Evolutionary conservation across 2,329 filamentous ascomycete genomes (phyloP), one percentile per base, ranked within the genome.

Genomic region (Paraphaeosphaeria minitans): DNA sequence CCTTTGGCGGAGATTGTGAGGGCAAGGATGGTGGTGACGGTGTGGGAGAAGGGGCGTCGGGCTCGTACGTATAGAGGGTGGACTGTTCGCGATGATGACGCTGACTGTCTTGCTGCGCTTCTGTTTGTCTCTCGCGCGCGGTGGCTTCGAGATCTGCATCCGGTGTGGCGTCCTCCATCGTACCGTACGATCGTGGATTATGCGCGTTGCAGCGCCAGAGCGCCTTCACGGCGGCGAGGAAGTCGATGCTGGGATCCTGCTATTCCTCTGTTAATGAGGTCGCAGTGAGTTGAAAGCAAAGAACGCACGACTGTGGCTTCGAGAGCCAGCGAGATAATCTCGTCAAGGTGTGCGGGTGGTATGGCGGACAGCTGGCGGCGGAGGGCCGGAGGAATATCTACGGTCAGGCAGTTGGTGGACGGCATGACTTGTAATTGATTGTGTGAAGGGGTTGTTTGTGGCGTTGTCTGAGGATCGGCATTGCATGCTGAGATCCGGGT

Each of bases 211-310:
- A 39, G 29, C 29, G 31, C n/a, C 29, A 22, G 19, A 50, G 47
- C 7, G 47, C 47, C 22, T 50, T 35, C 2, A 37, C 29, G 8
- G 47, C 47, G 31, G 47, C 22, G 31, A 50, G 19, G 47, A 37
- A 50, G 47, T 50, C 47, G 19, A 50, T 39, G 47, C 31, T 35
- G n/a, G 47, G 47, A 21, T 50, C 47, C 9, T 24, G n/a, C 47
- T 50, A 31, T 31, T 31, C 8, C 7, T 31, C 2, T 8, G 8
- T 31, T 8, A 31, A 12, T 31, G 6, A 10, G 7, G 29, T 12
- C 9, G 2, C 4, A 12, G 29, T 10, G 8, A 10, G 29, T 5
- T 9, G 29, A 6, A 12, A 12, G 10, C 27, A 12, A 8, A 2
- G 29, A 6, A 31, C 29, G 7, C 10, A 31, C 29, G 4, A 8